Conservation (phyloP, 345 rosid genomes). For the Eucalyptus pauciflora region DNA sequence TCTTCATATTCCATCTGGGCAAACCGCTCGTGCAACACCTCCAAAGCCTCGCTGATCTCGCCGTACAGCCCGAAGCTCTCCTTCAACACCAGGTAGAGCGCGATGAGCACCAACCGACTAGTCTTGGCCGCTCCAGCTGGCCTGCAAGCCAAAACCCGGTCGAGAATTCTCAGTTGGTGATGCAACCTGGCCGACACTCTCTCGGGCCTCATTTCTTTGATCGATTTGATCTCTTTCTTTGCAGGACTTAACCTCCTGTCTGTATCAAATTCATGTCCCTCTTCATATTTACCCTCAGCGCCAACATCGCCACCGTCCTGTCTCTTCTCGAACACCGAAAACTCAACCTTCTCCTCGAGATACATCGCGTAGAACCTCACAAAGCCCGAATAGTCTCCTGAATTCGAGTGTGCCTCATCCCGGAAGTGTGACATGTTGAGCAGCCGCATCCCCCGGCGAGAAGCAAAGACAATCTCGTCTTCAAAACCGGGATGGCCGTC, state of each 20-base stretch:
- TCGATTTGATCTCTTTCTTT: slow-evolving; percentile 20
- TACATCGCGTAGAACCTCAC: slow-evolving; percentile 60
- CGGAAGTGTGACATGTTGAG: slow-evolving; percentile 70
- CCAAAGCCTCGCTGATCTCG: slow-evolving; percentile 64
- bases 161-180: slow-evolving; percentile 42
- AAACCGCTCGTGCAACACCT: slow-evolving; percentile 63
- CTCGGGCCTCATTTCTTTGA: slow-evolving; percentile 61
- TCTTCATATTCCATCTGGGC: slow-evolving; percentile 63
- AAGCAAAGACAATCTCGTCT: slow-evolving; percentile 55
- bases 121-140: slow-evolving; percentile 63
- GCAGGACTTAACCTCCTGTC: slow-evolving; percentile 27
- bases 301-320: slow-evolving; percentile 6
- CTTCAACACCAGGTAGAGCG: slow-evolving; percentile 52
- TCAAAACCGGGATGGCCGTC: slow-evolving; percentile 56
- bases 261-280: slow-evolving; percentile 12
- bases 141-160: slow-evolving; percentile 52
- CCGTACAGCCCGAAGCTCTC: slow-evolving; percentile 74
- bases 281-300: slow-evolving; percentile 16
- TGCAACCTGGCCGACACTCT: slow-evolving; percentile 52
- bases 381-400: slow-evolving; percentile 75
- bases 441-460: slow-evolving; percentile 58
- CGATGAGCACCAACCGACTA: slow-evolving; percentile 54
- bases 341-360: slow-evolving; percentile 62
- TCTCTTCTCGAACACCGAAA: slow-evolving; percentile 44
- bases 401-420: slow-evolving; percentile 82